These are phyloP conservation scores for Mycotypha africana DNA, from an alignment of 371 early-diverging fungal species.

Conservation along the genomic window DNA sequence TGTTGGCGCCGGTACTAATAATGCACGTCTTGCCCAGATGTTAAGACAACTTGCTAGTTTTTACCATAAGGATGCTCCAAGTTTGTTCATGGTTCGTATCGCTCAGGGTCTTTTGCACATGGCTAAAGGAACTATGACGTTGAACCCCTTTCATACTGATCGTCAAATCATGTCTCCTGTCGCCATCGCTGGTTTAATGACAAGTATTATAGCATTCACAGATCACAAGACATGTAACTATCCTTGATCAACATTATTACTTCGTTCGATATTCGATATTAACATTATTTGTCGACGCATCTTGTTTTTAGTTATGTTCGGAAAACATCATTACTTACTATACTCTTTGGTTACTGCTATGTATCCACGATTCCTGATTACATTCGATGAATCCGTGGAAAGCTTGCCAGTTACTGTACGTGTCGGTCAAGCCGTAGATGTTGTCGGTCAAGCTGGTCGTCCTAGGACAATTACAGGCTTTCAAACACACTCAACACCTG, in stretches of 20 bases:
- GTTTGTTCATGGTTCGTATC: conserved; percentile 91
- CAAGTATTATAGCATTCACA: conserved; percentile 85
- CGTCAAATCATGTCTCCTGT: conserved; percentile 87
- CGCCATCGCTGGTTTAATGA: conserved; percentile 86
- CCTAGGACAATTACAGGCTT: conserved; percentile 99
- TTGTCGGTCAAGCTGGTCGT: conserved; percentile 98
- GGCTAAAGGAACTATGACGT: conserved; percentile 97
- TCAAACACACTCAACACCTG: conserved; percentile 98
- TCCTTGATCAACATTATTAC: no score
- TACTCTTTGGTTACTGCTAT: conserved; percentile 92
- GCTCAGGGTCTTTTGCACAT: conserved; percentile 97
- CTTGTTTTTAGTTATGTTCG: conserved; percentile 73
- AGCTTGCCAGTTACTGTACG: conserved; percentile 81
- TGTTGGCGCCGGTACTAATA: conserved; percentile 99
- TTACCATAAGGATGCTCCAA: conserved; percentile 93
- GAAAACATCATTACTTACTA: conserved; percentile 88
- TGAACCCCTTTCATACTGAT: conserved; percentile 93
- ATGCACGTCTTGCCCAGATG: conserved; percentile 97
- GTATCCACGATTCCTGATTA: conserved; percentile 97
- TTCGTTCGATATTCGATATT: no score
- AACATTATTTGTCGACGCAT: no score
- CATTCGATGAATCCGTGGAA: conserved; percentile 84
- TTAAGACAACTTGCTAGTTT: conserved; percentile 94
- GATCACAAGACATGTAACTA: conserved; percentile 79
- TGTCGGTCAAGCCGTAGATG: conserved; percentile 99